Evolutionary conservation across 495 filamentous ascomycete genomes (phyloP).

Genomic region (Penicillium fimorum): DNA sequence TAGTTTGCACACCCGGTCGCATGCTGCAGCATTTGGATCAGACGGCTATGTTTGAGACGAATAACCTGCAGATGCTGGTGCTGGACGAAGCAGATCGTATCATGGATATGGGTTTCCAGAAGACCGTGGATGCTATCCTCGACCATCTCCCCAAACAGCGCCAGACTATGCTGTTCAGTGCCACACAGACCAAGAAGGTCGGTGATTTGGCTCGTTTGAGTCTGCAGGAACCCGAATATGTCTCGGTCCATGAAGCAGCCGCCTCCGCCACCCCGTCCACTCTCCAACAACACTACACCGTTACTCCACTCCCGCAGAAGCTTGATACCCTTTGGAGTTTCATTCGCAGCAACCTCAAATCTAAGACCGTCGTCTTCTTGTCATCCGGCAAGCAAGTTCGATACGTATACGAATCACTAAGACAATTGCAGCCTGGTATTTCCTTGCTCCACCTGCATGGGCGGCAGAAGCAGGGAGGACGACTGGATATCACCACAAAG

Average conservation of each 20-base stretch:
- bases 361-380: constrained; percentile 91
- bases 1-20: constrained; percentile 92
- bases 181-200: constrained; percentile 92
- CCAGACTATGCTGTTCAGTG: constrained; percentile 93
- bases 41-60: constrained; percentile 84
- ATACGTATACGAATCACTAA: constrained; percentile 90
- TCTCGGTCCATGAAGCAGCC: constrained; percentile 86
- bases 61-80: constrained; percentile 88
- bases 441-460: constrained; percentile 94
- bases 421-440: constrained; percentile 91
- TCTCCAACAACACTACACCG: constrained; percentile 87
- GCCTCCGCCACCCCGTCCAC: constrained; percentile 75
- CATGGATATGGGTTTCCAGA: constrained; percentile 96
- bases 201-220: constrained; percentile 87
- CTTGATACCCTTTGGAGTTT: constrained; percentile 91
- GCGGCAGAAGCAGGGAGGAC: constrained; percentile 84
- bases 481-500: constrained; percentile 78
- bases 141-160: constrained; percentile 84
- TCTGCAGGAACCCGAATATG: constrained; percentile 87
- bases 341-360: constrained; percentile 79
- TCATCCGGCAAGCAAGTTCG: constrained; percentile 95
- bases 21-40: constrained; percentile 97
- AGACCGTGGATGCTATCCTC: constrained; percentile 86
- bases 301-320: constrained; percentile 81
- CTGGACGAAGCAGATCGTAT: constrained; percentile 96